Base-by-base conservation (phyloP, 208 protist species). In the Novymonas esmeraldas region DNA sequence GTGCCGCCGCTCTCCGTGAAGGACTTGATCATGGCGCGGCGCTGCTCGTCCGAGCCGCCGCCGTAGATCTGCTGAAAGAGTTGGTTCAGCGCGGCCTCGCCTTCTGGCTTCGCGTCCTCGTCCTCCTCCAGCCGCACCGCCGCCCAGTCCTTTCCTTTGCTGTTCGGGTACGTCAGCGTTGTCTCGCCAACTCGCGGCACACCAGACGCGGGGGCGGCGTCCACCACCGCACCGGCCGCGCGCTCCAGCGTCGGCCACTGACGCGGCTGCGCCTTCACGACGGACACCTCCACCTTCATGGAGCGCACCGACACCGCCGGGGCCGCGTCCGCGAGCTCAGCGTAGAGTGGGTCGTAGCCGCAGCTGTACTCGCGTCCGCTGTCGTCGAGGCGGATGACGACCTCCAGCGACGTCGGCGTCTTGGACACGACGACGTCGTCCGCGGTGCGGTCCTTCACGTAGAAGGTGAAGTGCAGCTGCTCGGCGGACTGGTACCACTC, bases 1-100 rank as follows among this genome's bases (percentile, higher is more conserved):
- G 97, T 99, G 36, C 97, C 97, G 45, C 92, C 88, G 72, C 85
- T 95, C 73, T 98, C 95, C n/a, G 84, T 71, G 68, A 97, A 98
- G 10, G 94, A 98, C 66, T 98, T 98, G 63, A 97, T 97, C 96
- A 98, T 98, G 16, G 96, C 96, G 6, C 85, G 81, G 16, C 89
- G 84, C 66, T 95, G 90, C 64, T 97, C 93, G 49, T 96, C 90
- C 9, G 84, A 82, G 54, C 88, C 96, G 62, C 96, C 78, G 44
- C 89, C 81, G 78, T 98, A 98, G 65, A 98, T 98, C 65, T 98
- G 74, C 78, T 97, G 75, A 67, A 98, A 98, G 5, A 98, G 82
- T 26, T 87, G 76, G 48, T 98, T 95, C 18, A 98, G 80, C 29
- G 96, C 95, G 26, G 78, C 84, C 26, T 97, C 93, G 22, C 93